Conservation (phyloP, 257 asterid species). For the Verbascum thapsus region DNA sequence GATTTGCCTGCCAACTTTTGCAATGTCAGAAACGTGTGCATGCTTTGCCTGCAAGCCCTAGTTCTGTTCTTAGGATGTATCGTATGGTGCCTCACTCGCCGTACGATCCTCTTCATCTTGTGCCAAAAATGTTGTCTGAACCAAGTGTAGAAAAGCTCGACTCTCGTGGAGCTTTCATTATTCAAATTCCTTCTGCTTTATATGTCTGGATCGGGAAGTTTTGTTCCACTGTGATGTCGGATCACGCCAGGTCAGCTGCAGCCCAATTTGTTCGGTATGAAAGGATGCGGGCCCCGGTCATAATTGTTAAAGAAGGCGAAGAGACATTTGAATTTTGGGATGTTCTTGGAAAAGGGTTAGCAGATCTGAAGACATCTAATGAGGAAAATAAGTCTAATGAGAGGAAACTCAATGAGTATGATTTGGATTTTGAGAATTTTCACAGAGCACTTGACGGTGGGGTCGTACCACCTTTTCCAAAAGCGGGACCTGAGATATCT, state of each 20-base stretch:
- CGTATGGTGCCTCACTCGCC: constrained; percentile 93
- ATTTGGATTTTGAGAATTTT: constrained; percentile 76
- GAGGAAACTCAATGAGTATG: constrained; percentile 60
- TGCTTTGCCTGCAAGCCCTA: constrained; percentile 87
- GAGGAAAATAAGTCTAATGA: constrained; percentile 30
- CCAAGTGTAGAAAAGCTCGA: constrained; percentile 57
- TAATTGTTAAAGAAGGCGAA: constrained; percentile 61
- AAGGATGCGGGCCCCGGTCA: constrained; percentile 61
- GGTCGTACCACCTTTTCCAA: constrained; percentile 76
- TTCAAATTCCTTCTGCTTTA: constrained; percentile 74
- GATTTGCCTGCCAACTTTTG: constrained; percentile 81
- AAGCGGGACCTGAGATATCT: constrained; percentile 56
- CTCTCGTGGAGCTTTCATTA: constrained; percentile 88
- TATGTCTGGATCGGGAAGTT: constrained; percentile 80
- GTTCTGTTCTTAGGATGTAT: constrained; percentile 72
- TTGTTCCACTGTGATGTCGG: constrained; percentile 65
- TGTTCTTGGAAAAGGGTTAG: constrained; percentile 52
- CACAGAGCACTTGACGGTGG: constrained; percentile 71
- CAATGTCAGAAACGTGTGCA: constrained; percentile 80
- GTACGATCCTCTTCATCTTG: constrained; percentile 86
- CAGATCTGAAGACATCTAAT: constrained; percentile 34
- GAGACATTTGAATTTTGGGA: constrained; percentile 83
- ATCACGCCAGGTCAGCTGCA: constrained; percentile 73
- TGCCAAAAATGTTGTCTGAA: constrained; percentile 53
- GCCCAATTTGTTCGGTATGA: constrained; percentile 80